phyloP scores from a whole-genome alignment of 208 protist species.

The Trypanosomatidae sp. region DNA sequence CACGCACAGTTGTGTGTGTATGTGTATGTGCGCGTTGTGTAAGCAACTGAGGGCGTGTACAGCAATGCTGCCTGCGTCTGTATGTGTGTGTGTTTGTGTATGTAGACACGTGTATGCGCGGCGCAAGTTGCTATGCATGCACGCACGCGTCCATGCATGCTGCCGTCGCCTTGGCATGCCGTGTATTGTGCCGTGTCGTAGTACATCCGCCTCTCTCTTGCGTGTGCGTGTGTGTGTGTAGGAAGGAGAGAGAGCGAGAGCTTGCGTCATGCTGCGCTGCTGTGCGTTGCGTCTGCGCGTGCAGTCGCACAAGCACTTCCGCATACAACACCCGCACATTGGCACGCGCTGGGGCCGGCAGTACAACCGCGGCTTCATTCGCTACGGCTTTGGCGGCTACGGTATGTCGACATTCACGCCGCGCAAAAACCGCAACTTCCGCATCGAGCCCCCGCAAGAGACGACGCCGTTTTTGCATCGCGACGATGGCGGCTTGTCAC shows the following conservation, averaged over 20 bases:
- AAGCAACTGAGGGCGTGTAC: too few species aligned
- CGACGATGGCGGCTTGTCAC: constrained; percentile 27
- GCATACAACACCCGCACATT: constrained; percentile 67
- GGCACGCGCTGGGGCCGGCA: constrained; percentile 80
- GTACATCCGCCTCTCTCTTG: too few species aligned
- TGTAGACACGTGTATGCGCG: too few species aligned
- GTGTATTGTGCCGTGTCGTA: too few species aligned
- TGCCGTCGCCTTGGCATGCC: too few species aligned
- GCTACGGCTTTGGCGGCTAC: constrained; percentile 82
- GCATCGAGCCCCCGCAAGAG: constrained; percentile 10
- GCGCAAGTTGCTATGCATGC: too few species aligned
- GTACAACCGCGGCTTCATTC: constrained; percentile 80
- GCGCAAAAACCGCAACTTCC: constrained; percentile 72
- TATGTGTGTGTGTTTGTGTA: too few species aligned
- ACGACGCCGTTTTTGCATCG: constrained; percentile 7
- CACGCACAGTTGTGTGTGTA: too few species aligned
- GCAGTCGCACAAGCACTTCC: constrained; percentile 78
- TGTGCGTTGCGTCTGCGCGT: constrained; percentile 32
- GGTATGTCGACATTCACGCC: constrained; percentile 81
- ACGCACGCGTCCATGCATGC: too few species aligned
- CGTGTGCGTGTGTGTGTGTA: too few species aligned
- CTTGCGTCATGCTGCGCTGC: constrained; percentile 39
- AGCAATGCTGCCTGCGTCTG: too few species aligned
- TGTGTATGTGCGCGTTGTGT: too few species aligned
- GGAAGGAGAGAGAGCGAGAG: not conserved